Evolutionary conservation across 2,329 filamentous ascomycete genomes (phyloP), one percentile per base, ranked within the genome.

Genomic region (Balansia obtecta): DNA sequence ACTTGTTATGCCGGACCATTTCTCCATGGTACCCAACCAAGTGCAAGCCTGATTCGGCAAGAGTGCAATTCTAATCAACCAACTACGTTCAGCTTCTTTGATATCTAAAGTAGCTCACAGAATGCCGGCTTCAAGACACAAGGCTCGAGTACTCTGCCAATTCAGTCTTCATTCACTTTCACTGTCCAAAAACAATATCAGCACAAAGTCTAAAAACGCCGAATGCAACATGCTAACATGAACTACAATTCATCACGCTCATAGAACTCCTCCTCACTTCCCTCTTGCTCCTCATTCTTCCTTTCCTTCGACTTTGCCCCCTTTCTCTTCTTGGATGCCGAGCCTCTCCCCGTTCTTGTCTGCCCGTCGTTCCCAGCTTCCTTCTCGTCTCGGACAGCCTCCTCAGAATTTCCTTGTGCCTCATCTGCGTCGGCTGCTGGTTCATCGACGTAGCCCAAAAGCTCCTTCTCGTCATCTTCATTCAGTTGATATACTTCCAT

Each of bases 401-500:
- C 39, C n/a, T 10, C 33, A n/a, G 12, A 10, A 9, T 10, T 27
- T 7, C 13, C 72, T 1, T 39, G 13, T 30, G n/a, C 32, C 10
- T 7, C 39, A 6, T 44, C 22, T 18, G 27, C 45, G 2, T 12
- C 42, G 6, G 3, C 10, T 16, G 16, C 8, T 6, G 50, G 46
- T 4, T 77, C 75, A 30, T 84, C 81, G 15, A 91, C 76, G 41
- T 86, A 79, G 0, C 84, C 86, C 43, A 84, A 71, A 40, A 91
- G 78, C 61, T 88, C 83, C 54, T 68, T 61, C 16, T 79, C 69
- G 20, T 77, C 74, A 4, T 64, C 61, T 4, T 73, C 69, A 20
- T 77, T 74, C 11, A 80, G 73, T 59, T 93, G 85, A 1, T 93
- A 79, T 13, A 93, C 73, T 65, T 93, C 86, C 52, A 95, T 70